Evolutionary conservation across 2,329 filamentous ascomycete genomes (phyloP), one percentile per base, ranked within the genome.

Genomic region (Gremmenia infestans): DNA sequence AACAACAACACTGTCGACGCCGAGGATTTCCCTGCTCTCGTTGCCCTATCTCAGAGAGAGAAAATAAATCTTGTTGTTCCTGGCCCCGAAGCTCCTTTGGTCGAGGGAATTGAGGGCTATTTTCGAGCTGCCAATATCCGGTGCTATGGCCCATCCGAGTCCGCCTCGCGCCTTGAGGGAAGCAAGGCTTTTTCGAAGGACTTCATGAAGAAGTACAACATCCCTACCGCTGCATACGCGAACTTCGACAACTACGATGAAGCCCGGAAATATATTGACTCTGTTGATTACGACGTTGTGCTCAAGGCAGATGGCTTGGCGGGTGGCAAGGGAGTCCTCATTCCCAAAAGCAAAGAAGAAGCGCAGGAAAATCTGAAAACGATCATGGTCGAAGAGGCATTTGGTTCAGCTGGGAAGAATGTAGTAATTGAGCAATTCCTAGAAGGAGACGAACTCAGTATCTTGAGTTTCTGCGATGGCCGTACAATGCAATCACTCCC

Each of bases 181-280:
- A 95, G 89, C 76, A 99, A 99, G 78, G 89, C 93, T 11, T 97
- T 95, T 72, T 91, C 89, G 60, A 99, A 99, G 72, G 92, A 97
- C 72, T 97, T 97, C 70, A 99, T 97, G 94, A 87, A 88, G 73
- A 85, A 87, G 63, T 85, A 96, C 74, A 81, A 81, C 67, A 96
- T 99, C 65, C 92, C 93, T 39, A 97, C 94, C 1, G 94, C 94
- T 15, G 84, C 82, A 40, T 97, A 96, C 75, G 83, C 87, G 72
- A 97, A 95, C 76, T 97, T 97, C 70, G 83, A 79, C 71, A 80
- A 89, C 66, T 92, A 88, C 72, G 81, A 87, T 54, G 76, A 82
- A 48, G 91, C 91, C 14, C 77, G 79, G 63, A 75, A 82, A 64
- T 95, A 97, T 70, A 76, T 97, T 51, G 85, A 91, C 62, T 78